Conservation (phyloP, 306 rosid genomes). For the Citrullus colocynthis region DNA sequence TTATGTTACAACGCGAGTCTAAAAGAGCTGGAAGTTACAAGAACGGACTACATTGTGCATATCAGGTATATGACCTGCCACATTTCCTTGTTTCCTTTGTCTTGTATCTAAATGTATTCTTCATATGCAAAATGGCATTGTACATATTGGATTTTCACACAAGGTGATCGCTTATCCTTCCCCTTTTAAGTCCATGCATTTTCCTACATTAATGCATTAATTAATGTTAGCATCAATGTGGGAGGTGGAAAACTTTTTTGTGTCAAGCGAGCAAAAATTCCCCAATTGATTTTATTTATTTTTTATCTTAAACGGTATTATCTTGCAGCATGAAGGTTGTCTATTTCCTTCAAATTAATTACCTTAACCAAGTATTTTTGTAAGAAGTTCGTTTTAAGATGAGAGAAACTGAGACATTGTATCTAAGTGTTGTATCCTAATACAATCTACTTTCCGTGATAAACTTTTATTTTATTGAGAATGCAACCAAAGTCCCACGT, state of each 20-base stretch:
- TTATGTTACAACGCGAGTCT: constrained; percentile 83
- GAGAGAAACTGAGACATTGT: background rate
- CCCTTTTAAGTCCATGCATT: background rate
- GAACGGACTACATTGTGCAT: constrained; percentile 78
- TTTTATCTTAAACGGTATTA: background rate
- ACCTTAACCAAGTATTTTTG: background rate
- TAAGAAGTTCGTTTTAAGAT: background rate
- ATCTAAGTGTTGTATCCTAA: background rate
- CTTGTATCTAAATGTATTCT: background rate
- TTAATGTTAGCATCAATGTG: background rate
- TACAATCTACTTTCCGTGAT: background rate
- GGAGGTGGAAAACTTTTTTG: background rate
- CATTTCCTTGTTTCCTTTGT: background rate
- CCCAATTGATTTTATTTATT: background rate
- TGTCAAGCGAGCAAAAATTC: background rate
- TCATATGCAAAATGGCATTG: background rate
- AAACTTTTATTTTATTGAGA: background rate
- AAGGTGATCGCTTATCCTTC: background rate
- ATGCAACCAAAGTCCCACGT: too few relatives aligned
- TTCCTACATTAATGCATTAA: background rate
- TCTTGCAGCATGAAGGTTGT: background rate
- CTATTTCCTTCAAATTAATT: background rate
- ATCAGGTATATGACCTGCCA: constrained; percentile 34
- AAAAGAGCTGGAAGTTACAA: constrained; percentile 34
- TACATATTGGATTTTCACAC: background rate